Conservation (phyloP, 2,329 filamentous ascomycete species). For the Coleophoma crateriformis region DNA sequence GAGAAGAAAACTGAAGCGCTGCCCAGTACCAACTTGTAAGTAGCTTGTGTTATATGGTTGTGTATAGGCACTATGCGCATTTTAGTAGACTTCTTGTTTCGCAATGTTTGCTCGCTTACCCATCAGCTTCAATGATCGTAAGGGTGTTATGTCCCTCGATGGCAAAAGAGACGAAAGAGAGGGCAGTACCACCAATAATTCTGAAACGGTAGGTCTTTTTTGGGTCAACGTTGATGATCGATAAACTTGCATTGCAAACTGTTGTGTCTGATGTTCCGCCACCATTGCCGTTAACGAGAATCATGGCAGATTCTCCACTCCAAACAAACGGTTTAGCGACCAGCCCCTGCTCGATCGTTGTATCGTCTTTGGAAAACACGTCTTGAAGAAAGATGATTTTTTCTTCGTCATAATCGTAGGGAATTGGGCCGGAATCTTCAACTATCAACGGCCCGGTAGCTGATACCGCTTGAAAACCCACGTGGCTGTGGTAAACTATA, state of each 20-base stretch:
- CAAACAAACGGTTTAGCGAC: conserved; percentile 44
- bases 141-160: conserved; percentile 52
- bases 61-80: conserved; percentile 30
- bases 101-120: conserved; percentile 26
- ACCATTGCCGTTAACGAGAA: conserved; percentile 52
- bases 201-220: conserved; percentile 56
- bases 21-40: conserved; percentile 42
- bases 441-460: conserved; percentile 44
- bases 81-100: background rate
- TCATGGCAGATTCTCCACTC: conserved; percentile 51
- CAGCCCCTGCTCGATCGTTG: conserved; percentile 44
- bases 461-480: conserved; percentile 45
- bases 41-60: conserved; percentile 30
- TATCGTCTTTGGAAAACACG: conserved; percentile 49
- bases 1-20: conserved; percentile 44
- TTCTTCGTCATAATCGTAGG: conserved; percentile 60
- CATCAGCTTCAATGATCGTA: conserved; percentile 56
- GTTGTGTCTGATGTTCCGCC: conserved; percentile 33
- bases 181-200: conserved; percentile 49
- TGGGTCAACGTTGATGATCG: conserved; percentile 52
- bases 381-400: conserved; percentile 49
- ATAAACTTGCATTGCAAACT: conserved; percentile 28
- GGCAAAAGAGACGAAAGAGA: conserved; percentile 47
- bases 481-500: conserved; percentile 45
- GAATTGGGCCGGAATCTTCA: conserved; percentile 27